Evolutionary conservation across 768 basidiomycete genomes (phyloP).

Genomic region (Crassisporium funariophilum): DNA sequence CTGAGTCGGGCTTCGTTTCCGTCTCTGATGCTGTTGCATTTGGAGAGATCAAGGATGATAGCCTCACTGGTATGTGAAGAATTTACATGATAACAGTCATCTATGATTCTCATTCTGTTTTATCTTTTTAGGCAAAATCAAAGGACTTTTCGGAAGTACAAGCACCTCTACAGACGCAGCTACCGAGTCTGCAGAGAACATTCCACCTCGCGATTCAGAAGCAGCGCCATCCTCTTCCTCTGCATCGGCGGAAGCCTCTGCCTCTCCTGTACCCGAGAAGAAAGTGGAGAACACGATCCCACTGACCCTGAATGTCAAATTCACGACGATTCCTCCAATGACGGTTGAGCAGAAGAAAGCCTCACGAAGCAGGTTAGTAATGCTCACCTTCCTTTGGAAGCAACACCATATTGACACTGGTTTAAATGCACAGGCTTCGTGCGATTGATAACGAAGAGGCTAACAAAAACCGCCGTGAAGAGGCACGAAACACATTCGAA

Average conservation of each 20-base stretch:
- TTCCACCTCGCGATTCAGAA: slow-evolving; percentile 45
- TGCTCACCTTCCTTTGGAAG: neutral
- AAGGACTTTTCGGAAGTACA: slow-evolving; percentile 74
- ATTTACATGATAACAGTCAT: neutral
- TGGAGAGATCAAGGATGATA: slow-evolving; percentile 83
- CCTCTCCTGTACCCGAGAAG: slow-evolving; percentile 37
- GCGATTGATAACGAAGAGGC: slow-evolving; percentile 78
- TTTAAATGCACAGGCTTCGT: slow-evolving; percentile 56
- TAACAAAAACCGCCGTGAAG: slow-evolving; percentile 77
- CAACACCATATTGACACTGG: neutral
- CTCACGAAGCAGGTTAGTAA: slow-evolving; percentile 69
- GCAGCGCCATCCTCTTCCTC: slow-evolving; percentile 38
- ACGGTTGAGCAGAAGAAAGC: slow-evolving; percentile 73
- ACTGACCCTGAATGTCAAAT: slow-evolving; percentile 62
- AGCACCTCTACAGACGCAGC: slow-evolving; percentile 42
- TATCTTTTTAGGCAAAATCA: slow-evolving; percentile 67
- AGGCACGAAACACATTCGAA: slow-evolving; percentile 90
- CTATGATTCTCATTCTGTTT: neutral
- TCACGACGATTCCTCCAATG: slow-evolving; percentile 75
- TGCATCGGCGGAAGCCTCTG: slow-evolving; percentile 37
- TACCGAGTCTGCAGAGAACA: slow-evolving; percentile 43
- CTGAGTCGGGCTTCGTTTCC: slow-evolving; percentile 85
- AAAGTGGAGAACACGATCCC: slow-evolving; percentile 63
- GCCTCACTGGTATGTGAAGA: slow-evolving; percentile 58
- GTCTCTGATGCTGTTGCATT: slow-evolving; percentile 78